Evolutionary conservation across 2,329 filamentous ascomycete genomes (phyloP).

Genomic region (Colletotrichum higginsianum): DNA sequence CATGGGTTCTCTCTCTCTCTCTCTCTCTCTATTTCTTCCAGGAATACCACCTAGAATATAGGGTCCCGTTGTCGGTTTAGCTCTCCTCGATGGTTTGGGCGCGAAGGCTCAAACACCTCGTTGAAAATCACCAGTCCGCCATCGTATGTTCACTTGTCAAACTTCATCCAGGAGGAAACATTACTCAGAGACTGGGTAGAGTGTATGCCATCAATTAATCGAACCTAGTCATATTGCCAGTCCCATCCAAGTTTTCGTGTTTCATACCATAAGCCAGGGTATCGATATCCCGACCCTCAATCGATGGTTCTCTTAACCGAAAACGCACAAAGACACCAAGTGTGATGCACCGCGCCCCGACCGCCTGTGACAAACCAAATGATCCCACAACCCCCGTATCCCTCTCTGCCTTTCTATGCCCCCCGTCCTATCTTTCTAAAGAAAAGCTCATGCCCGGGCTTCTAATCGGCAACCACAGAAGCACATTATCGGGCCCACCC

Average conservation of each 20-base stretch:
- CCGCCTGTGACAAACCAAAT: neutral
- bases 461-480: neutral
- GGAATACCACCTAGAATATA: neutral
- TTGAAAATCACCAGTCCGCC: neutral
- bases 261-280: neutral
- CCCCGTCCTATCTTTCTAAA: neutral
- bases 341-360: conserved; percentile 13
- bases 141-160: conserved; percentile 17
- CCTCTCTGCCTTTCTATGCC: neutral
- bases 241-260: neutral
- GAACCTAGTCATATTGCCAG: neutral
- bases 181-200: neutral
- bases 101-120: conserved; percentile 25
- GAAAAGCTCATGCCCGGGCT: neutral
- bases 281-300: neutral
- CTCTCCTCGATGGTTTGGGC: neutral
- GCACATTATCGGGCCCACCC: neutral
- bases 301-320: neutral
- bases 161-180: neutral
- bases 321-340: conserved; percentile 1
- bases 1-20: neutral
- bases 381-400: neutral
- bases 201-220: no score
- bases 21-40: neutral
- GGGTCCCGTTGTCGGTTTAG: neutral